Percentiles rank a stretch among this genome's conserved stretches.
phyloP scores from a whole-genome alignment of 75 land plant species.

The Pseudotsuga menziesii region DNA sequence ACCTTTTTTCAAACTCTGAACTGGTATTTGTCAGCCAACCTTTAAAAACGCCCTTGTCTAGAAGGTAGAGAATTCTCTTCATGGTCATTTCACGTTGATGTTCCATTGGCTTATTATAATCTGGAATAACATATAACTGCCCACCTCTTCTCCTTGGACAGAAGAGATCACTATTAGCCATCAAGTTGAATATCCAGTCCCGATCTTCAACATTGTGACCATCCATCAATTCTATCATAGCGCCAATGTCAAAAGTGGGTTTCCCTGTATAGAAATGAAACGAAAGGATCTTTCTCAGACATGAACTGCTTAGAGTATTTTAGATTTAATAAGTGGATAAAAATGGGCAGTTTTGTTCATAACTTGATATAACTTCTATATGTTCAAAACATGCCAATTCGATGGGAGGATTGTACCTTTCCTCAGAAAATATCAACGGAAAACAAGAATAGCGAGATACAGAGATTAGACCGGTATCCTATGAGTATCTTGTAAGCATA shows the following conservation, averaged over 20 bases:
- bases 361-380: too few species aligned
- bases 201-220: conserved; percentile 25
- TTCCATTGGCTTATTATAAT: conserved; percentile 82
- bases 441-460: too few species aligned
- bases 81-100: conserved; percentile 79
- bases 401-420: too few species aligned
- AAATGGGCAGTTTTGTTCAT: too few species aligned
- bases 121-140: conserved; percentile 51
- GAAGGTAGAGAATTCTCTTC: conserved; percentile 60
- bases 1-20: conserved; percentile 29
- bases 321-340: background rate
- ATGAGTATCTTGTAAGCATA: too few species aligned
- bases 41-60: background rate
- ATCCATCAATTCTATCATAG: background rate
- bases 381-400: too few species aligned
- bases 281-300: too few species aligned
- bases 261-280: conserved; percentile 15
- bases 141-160: conserved; percentile 19
- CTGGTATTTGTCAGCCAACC: conserved; percentile 37
- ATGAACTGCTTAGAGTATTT: background rate
- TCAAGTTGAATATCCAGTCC: conserved; percentile 61
- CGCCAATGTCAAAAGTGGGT: conserved; percentile 31
- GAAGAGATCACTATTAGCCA: conserved; percentile 64
- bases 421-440: too few species aligned
- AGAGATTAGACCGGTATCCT: too few species aligned